A percentile compares a stretch with the other conserved stretches of the same genome.
These are phyloP conservation scores for Pezicula radicicola DNA, from an alignment of 2,329 filamentous ascomycete species.

Conservation along the genomic window DNA sequence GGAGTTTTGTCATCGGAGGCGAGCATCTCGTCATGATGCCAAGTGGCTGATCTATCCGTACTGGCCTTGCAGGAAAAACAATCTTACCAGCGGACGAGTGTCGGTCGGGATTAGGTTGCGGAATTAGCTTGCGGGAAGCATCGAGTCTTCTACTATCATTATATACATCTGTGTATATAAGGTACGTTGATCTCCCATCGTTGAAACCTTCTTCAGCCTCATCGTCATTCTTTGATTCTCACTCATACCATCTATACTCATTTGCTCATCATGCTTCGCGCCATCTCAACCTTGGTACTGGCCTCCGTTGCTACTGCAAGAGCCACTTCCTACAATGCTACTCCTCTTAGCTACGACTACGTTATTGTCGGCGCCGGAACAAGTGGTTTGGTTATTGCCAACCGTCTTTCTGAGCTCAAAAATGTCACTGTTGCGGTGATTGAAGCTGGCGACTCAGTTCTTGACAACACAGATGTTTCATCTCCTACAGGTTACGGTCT, in stretches of 20 bases:
- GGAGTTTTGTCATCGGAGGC: too few relatives aligned
- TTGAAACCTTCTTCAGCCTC: too few relatives aligned
- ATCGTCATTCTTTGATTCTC: too few relatives aligned
- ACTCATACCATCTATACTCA: background rate
- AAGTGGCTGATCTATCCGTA: too few relatives aligned
- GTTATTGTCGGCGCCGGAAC: slow-evolving; percentile 60
- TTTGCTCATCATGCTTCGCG: background rate
- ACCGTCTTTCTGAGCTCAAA: slow-evolving; percentile 43
- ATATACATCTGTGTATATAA: too few relatives aligned
- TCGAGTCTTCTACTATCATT: too few relatives aligned
- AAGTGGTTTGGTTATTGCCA: slow-evolving; percentile 51
- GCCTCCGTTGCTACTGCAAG: background rate
- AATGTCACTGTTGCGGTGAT: slow-evolving; percentile 41
- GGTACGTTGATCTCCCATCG: too few relatives aligned
- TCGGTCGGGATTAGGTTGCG: too few relatives aligned
- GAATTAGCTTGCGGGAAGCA: too few relatives aligned
- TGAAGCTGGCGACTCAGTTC: slow-evolving; percentile 24
- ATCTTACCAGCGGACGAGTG: too few relatives aligned
- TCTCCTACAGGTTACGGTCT: slow-evolving; percentile 3
- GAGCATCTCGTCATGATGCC: too few relatives aligned
- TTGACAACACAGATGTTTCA: slow-evolving; percentile 26
- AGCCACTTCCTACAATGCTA: background rate
- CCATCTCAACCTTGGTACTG: background rate
- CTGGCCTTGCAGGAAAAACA: too few relatives aligned
- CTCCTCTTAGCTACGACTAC: slow-evolving; percentile 49